Evolutionary conservation across 1,284 basidiomycete species (phyloP), one percentile per base, ranked within the genome.

Genomic region (Irpex lacteus): DNA sequence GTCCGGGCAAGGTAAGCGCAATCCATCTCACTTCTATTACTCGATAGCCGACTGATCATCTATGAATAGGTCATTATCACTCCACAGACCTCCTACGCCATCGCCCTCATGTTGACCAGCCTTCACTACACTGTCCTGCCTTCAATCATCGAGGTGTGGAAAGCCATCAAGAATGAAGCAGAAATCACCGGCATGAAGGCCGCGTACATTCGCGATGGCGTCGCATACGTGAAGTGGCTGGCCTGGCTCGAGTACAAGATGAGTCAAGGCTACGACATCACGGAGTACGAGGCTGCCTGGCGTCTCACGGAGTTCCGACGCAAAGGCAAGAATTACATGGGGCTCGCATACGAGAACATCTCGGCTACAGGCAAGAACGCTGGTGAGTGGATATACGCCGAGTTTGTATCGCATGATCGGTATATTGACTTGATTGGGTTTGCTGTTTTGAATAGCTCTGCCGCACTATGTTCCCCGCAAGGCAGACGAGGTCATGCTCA

Each of bases 321-420:
- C 68, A 82, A 86, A 72, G 85, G 88, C 69, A 88, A 90, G 75
- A 78, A 89, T 72, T 98, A 90, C 74, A 89, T 89, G 87, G 94
- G 95, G 13, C 86, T 96, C 26, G 95, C 96, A 1, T 98, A 98
- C 71, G 92, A 94, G 72, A 96, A 94, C 65, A 98, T 98, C 68
- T 95, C 94, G 32, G 96, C 94, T 0, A 89, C 86, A 38, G 97
- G 96, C 0, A 83, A 93, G 1, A 98, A 99, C 73, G 95, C 92
- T 53, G 82, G 82, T 82, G 63, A 65, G 80, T 72, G 4, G 38
- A 44, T 54, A 26, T 47, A 52, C 60, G 38, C 59, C 67, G n/a
- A 67, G 54, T 26, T 15, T 36, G 34, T 36, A 55, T 34, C 18
- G 21, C 8, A 2, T 8, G 32, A 13, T 5, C 18, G 52, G 7